A percentile compares a stretch with the other conserved stretches of the same genome.
Conservation (phyloP, 2,329 filamentous ascomycete genomes). For the Fusarium sp. region DNA sequence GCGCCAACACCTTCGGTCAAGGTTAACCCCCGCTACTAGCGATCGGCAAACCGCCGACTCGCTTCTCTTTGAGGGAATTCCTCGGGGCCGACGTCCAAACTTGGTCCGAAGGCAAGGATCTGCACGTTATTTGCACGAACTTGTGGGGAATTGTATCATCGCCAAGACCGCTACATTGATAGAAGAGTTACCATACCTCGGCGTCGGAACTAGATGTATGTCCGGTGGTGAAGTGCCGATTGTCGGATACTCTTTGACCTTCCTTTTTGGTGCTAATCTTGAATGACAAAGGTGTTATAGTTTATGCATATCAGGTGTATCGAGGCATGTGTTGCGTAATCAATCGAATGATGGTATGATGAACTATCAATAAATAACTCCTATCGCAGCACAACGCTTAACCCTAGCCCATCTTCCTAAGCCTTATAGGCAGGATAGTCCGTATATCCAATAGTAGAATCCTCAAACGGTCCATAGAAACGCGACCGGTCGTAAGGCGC, state of each 20-base stretch:
- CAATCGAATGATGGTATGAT: background rate
- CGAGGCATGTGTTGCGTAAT: background rate
- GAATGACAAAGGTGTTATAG: background rate
- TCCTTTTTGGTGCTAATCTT: background rate
- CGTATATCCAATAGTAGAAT: constrained; percentile 49
- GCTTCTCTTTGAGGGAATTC: background rate
- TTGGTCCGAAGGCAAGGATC: constrained; percentile 1
- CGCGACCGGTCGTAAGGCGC: constrained; percentile 56
- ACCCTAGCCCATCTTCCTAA: background rate
- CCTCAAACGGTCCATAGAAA: constrained; percentile 57
- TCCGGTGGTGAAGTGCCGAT: constrained; percentile 10
- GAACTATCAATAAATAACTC: background rate
- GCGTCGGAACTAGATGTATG: constrained; percentile 6
- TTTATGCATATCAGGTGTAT: background rate
- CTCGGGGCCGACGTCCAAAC: background rate
- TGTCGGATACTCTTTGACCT: background rate
- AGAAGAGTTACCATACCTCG: background rate
- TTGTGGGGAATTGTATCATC: constrained; percentile 23
- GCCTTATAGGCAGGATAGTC: constrained; percentile 48
- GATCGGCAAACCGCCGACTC: background rate
- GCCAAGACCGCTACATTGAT: background rate
- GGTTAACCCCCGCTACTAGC: background rate
- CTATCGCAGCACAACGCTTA: background rate
- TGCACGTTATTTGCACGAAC: background rate
- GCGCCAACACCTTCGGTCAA: background rate